A percentile compares a stretch with the other conserved stretches of the same genome.
Evolutionary conservation across 495 filamentous ascomycete genomes (phyloP).

Genomic region (Thozetella sp.): DNA sequence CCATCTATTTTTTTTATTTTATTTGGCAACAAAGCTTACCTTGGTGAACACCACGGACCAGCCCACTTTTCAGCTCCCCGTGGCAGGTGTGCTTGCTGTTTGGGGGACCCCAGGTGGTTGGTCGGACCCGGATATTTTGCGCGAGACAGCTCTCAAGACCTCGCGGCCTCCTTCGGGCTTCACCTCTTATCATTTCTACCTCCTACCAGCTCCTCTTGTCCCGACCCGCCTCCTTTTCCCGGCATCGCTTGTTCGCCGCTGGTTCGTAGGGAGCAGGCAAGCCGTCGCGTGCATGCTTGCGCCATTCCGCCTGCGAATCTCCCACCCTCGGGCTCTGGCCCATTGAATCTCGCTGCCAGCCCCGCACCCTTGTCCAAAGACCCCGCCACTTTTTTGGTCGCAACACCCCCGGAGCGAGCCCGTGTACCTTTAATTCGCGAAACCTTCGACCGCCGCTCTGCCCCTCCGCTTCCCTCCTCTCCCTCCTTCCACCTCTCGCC

Average conservation of each 20-base stretch:
- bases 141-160: background rate
- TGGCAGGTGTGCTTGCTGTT: background rate
- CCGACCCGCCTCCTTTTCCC: no score
- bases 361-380: background rate
- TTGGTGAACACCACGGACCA: background rate
- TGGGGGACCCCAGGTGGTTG: background rate
- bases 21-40: no score
- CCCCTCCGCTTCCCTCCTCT: no score
- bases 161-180: background rate
- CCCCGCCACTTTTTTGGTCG: conserved; percentile 1
- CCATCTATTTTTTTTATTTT: no score
- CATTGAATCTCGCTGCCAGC: background rate
- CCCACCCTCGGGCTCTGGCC: background rate
- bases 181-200: background rate
- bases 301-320: background rate
- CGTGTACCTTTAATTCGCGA: no score
- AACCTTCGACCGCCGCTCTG: no score
- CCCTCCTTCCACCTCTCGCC: no score
- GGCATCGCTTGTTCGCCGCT: no score
- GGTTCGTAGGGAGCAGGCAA: background rate
- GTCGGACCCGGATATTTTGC: background rate
- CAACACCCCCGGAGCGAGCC: background rate
- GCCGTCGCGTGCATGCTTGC: background rate
- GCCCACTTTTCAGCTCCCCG: background rate
- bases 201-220: no score